Conservation (phyloP, 1,284 basidiomycete genomes). For the Tilletia indica region DNA sequence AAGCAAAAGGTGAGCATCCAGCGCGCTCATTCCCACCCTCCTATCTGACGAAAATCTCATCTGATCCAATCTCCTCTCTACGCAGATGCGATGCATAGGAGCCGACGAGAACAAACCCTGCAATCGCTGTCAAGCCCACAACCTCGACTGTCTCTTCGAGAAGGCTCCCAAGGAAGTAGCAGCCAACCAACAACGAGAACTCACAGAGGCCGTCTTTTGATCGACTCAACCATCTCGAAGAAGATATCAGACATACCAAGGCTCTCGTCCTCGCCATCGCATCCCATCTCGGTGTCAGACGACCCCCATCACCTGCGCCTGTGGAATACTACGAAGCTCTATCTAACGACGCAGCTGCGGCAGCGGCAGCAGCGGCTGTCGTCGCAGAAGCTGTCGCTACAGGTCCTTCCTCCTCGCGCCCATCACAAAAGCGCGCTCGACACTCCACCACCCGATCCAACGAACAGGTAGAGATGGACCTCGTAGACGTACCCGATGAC, state of each 20-base stretch:
- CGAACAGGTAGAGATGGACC: too few species aligned
- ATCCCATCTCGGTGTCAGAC: neutral
- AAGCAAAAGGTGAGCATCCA: slow-evolving; percentile 12
- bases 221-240: neutral
- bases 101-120: neutral
- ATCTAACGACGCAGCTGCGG: too few species aligned
- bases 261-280: neutral
- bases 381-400: too few species aligned
- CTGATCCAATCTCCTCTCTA: neutral
- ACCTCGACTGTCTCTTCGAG: slow-evolving; percentile 13
- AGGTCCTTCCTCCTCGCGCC: too few species aligned
- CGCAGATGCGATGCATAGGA: slow-evolving; percentile 6
- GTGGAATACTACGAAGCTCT: too few species aligned
- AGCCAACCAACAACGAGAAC: slow-evolving; percentile 5
- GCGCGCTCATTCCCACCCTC: neutral
- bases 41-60: neutral
- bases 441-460: too few species aligned
- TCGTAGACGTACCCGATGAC: too few species aligned
- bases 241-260: neutral
- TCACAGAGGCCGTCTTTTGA: slow-evolving; percentile 15
- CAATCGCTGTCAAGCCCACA: slow-evolving; percentile 4
- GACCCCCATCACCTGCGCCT: too few species aligned
- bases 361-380: too few species aligned
- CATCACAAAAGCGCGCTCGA: too few species aligned
- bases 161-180: slow-evolving; percentile 10